Base-by-base conservation (phyloP, 1,284 basidiomycete genomes). In the Trichosporon sp. region DNA sequence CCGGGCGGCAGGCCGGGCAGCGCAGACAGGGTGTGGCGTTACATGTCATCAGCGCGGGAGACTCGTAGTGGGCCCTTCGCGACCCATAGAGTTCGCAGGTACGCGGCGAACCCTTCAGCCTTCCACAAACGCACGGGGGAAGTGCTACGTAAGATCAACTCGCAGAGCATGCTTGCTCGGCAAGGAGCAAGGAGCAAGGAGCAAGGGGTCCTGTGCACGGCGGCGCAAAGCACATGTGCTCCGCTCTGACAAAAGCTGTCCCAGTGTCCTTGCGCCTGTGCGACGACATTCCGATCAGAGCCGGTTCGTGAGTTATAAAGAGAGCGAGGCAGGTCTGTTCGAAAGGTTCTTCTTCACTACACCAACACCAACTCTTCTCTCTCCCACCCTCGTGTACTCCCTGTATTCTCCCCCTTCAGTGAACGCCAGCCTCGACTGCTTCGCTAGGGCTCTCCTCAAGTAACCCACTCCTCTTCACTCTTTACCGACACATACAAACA, bases 331-430 rank as follows among this genome's bases (percentile, higher is more conserved):
- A 1, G 35, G 56, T 63, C 32, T n/a, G 31, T 35, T 37, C 59
- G 31, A 37, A 19, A n/a, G 59, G 32, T 63, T 63, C 59, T 63
- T 63, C 59, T 37, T 16, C 59, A 63, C 59, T 31, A 31, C 54
- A 59, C 21, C 65, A 32, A 10, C 1, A 19, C 32, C 12, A 12
- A 16, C 65, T 66, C 46, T 21, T 14, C 35, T 37, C 38, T 54
- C 46, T 40, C 48, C 26, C 32, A 11, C 31, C 48, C n/a, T n/a
- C 66, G 46, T 26, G 26, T 54, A 37, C 8, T 19, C 51, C 19
- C n/a, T 46, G 32, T 66, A 31, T 21, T 67, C 35, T 67, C 48
- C 35, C 43, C 35, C 66, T 67, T 38, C 46, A 54, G 59, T 63
- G 59, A 14, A 35, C 19, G 59, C 59, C 32, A 63, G 59, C 59